Conservation (phyloP, 345 rosid species). For the Gossypium australe region DNA sequence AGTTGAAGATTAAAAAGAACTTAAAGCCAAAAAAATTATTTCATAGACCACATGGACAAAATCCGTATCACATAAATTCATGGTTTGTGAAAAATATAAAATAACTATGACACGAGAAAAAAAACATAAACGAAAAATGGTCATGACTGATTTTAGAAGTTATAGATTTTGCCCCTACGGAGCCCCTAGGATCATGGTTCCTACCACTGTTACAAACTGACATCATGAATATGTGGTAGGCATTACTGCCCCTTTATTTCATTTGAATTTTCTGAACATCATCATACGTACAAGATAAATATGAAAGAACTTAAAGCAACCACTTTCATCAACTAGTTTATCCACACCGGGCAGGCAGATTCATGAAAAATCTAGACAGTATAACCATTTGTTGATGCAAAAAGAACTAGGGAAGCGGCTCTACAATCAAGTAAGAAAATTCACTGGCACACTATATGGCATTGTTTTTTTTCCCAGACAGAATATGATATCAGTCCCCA, state of each 20-base stretch:
- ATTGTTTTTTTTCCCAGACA: not conserved
- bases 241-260: not conserved
- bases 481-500: not conserved
- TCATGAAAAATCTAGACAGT: not conserved
- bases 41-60: too few species aligned
- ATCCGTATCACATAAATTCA: too few species aligned
- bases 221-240: not conserved
- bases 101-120: too few species aligned
- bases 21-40: too few species aligned
- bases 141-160: too few species aligned
- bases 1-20: too few species aligned
- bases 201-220: not conserved
- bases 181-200: too few species aligned
- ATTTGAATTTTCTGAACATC: not conserved
- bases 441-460: not conserved
- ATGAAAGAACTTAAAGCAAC: not conserved
- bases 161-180: too few species aligned
- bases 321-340: not conserved
- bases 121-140: too few species aligned
- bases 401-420: not conserved
- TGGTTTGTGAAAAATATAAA: too few species aligned
- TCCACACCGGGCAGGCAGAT: not conserved
- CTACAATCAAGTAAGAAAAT: not conserved
- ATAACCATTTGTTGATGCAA: not conserved
- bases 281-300: not conserved